Conservation (phyloP, 768 basidiomycete species). For the Coprinopsis cinerea region DNA sequence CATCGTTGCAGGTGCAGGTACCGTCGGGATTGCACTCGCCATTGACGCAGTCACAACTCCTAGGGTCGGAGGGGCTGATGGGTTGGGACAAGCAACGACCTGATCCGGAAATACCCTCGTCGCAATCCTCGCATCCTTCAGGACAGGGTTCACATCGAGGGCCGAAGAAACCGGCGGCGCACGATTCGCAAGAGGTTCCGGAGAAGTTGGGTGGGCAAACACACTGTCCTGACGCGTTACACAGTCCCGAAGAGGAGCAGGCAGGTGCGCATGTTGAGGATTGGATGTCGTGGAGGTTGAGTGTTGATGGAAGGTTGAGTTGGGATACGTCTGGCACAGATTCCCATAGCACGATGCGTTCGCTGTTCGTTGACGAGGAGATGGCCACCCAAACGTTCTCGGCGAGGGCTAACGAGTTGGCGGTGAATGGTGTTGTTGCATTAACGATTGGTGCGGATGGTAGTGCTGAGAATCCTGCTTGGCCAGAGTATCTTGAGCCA, state of each 20-base stretch:
- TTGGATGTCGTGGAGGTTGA: conserved; percentile 64
- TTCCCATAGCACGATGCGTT: conserved; percentile 73
- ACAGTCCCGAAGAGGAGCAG: conserved; percentile 58
- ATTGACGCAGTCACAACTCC: conserved; percentile 73
- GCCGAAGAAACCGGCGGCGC: conserved; percentile 65
- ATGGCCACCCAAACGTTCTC: conserved; percentile 66
- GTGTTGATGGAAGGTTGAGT: conserved; percentile 48
- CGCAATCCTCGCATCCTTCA: conserved; percentile 57
- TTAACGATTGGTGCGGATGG: conserved; percentile 44
- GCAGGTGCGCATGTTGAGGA: conserved; percentile 66
- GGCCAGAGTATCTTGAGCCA: conserved; percentile 57
- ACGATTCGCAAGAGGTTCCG: conserved; percentile 72
- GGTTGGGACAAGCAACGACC: conserved; percentile 61
- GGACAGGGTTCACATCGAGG: conserved; percentile 63
- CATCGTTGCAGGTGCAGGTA: conserved; percentile 67
- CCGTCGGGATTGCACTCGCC: conserved; percentile 66
- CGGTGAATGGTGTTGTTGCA: conserved; percentile 44
- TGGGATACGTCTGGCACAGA: conserved; percentile 69
- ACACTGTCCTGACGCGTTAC: conserved; percentile 61
- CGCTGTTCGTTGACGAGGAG: conserved; percentile 42
- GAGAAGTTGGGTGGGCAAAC: conserved; percentile 64
- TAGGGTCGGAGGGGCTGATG: conserved; percentile 41
- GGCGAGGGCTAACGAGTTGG: conserved; percentile 59
- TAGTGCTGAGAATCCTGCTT: conserved; percentile 52
- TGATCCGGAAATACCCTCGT: conserved; percentile 70